Evolutionary conservation across 2,329 filamentous ascomycete genomes (phyloP), one percentile per base, ranked within the genome.

Genomic region (Polytolypa hystricis): DNA sequence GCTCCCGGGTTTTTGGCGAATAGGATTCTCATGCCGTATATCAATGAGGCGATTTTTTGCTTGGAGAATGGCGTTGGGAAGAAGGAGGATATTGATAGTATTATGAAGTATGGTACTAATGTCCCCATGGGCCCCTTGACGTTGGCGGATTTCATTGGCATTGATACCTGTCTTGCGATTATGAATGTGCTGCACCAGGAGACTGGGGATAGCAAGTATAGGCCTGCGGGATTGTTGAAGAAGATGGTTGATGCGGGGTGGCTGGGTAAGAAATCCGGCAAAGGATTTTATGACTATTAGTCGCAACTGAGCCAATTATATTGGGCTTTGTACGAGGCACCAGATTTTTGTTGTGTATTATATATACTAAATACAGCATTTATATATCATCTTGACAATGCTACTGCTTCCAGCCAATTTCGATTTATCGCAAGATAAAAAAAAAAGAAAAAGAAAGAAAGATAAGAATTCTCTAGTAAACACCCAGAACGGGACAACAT

Each of bases 101-200:
- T 98, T 52, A 98, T 98, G 91, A 96, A 94, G 74, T 95, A 95
- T 51, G 91, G 91, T 31, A 98, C 91, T 15, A 94, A 94, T 55
- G 91, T 98, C 27, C 91, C 91, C 16, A 98, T 98, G 91, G 91
- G 91, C 0, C 91, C 91, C 7, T 69, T 98, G 47, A 80, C 86
- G 52, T 65, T 98, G 51, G 91, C 91, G 2, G 91, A 98, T 61
- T 98, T 98, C 54, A 96, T 98, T 52, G 91, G 91, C 5, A 70
- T 98, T 30, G 91, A 98, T 58, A 98, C 91, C 0, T 98, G 91
- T 55, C 66, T 96, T 43, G 79, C 89, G 15, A 98, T 98, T 53
- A 98, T 98, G 91, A 86, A 83, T 62, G 91, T 96, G 3, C 62
- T 98, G 52, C 78, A 96, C 56, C 70, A 76, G 41, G 87, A 96